Evolutionary conservation across 768 basidiomycete species (phyloP).

Genomic region (Termitomyces sp.): DNA sequence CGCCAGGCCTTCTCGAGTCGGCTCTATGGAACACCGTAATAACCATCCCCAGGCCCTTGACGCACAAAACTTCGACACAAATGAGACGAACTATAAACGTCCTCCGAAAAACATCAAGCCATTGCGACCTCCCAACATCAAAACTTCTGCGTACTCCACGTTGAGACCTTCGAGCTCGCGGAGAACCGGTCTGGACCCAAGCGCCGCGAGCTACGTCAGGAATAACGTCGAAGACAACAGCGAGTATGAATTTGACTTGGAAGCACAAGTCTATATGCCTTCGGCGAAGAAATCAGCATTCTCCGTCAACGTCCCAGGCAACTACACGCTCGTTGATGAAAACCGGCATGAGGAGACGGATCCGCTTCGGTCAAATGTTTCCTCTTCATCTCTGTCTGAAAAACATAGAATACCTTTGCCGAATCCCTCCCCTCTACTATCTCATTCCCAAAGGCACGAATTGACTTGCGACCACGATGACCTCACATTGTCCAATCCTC

Average conservation of each 20-base stretch:
- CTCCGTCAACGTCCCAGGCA: not conserved
- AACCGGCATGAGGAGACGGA: not conserved
- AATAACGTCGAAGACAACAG: not conserved
- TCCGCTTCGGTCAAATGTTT: not conserved
- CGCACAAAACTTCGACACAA: no score
- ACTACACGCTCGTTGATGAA: not conserved
- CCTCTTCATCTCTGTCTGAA: not conserved
- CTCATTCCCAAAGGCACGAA: not conserved
- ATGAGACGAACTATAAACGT: not conserved
- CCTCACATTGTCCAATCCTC: not conserved
- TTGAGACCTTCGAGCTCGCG: not conserved
- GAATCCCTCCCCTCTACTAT: no score
- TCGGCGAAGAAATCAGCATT: not conserved
- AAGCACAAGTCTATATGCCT: not conserved
- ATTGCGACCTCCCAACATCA: no score
- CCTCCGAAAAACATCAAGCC: no score
- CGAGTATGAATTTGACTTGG: not conserved
- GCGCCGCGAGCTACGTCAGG: not conserved
- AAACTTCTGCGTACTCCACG: no score
- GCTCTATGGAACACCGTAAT: not conserved
- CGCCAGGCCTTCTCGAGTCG: not conserved
- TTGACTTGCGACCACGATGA: not conserved
- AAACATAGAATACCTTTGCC: not conserved
- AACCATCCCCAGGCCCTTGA: not conserved
- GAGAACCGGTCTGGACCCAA: not conserved